Percentiles rank a stretch among this genome's conserved stretches.
Conservation (phyloP, 1,139 yeast genomes). For the Scheffersomyces segobiensis region DNA sequence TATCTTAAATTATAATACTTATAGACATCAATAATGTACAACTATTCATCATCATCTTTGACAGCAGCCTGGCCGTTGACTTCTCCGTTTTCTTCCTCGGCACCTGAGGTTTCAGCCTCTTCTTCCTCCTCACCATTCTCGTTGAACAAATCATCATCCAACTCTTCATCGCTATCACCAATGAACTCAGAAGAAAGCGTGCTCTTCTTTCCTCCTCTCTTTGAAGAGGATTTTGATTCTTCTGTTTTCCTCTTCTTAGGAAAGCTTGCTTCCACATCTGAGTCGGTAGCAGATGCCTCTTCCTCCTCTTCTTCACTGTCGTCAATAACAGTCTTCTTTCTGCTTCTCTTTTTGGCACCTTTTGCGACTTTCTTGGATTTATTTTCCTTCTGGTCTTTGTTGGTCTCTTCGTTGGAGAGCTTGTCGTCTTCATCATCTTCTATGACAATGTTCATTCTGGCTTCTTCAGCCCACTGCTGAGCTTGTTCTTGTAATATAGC, state of each 20-base stretch:
- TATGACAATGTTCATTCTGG: slow-evolving; percentile 34
- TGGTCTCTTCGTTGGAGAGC: slow-evolving; percentile 29
- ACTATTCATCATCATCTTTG: slow-evolving; percentile 24
- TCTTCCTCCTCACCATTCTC: slow-evolving; percentile 16
- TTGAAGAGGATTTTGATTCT: slow-evolving; percentile 12
- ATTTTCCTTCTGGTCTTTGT: slow-evolving; percentile 14
- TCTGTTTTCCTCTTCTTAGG: slow-evolving; percentile 20
- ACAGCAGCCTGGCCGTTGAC: slow-evolving; percentile 20
- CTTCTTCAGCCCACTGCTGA: slow-evolving; percentile 72
- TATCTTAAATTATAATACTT: slow-evolving; percentile 1
- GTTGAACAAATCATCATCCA: slow-evolving; percentile 19
- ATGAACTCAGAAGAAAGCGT: slow-evolving; percentile 50
- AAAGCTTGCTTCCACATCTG: slow-evolving; percentile 15
- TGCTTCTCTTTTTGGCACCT: slow-evolving; percentile 13
- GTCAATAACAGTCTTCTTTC: slow-evolving; percentile 21
- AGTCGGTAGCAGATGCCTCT: slow-evolving; percentile 8
- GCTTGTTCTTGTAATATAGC: slow-evolving; percentile 78
- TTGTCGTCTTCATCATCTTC: slow-evolving; percentile 36
- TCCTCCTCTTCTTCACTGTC: slow-evolving; percentile 22
- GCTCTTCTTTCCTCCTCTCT: slow-evolving; percentile 21
- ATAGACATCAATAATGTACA: background rate
- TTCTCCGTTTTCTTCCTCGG: slow-evolving; percentile 15
- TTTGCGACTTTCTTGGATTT: slow-evolving; percentile 18
- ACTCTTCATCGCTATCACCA: slow-evolving; percentile 56
- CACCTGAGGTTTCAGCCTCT: slow-evolving; percentile 12